Evolutionary conservation across 108 stramenopile genomes (phyloP).

Genomic region (Pseudonitzschia delicatissima): DNA sequence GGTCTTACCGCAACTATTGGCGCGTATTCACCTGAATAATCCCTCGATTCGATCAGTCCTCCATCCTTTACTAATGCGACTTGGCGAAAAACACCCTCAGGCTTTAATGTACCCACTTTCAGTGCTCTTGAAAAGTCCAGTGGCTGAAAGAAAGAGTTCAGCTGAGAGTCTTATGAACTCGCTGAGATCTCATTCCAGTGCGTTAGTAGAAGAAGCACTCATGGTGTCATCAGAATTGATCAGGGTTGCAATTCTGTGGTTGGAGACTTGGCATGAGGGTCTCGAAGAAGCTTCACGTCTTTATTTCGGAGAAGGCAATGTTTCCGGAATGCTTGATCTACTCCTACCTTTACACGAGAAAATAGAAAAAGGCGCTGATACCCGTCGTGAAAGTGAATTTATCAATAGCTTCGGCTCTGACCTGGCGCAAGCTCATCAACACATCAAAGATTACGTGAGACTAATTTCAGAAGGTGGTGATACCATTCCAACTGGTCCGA

Average conservation of each 20-base stretch:
- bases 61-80: conserved; percentile 82
- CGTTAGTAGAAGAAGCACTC: conserved; percentile 91
- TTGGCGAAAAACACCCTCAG: conserved; percentile 92
- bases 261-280: conserved; percentile 98
- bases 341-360: conserved; percentile 81
- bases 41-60: conserved; percentile 75
- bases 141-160: conserved; percentile 80
- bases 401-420: conserved; percentile 76
- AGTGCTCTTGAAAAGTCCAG: conserved; percentile 90
- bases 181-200: conserved; percentile 76
- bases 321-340: conserved; percentile 89
- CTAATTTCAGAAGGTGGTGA: conserved; percentile 54
- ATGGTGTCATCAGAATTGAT: conserved; percentile 96
- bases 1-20: conserved; percentile 97
- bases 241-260: conserved; percentile 98
- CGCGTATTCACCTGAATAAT: conserved; percentile 92
- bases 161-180: conserved; percentile 90
- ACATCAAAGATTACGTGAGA: conserved; percentile 60
- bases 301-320: conserved; percentile 94
- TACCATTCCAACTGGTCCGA: conserved; percentile 57
- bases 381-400: conserved; percentile 82
- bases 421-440: conserved; percentile 71
- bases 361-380: conserved; percentile 77
- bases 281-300: conserved; percentile 93
- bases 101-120: conserved; percentile 98